Evolutionary conservation across 768 basidiomycete genomes (phyloP).

Genomic region (Royoungia palumana): DNA sequence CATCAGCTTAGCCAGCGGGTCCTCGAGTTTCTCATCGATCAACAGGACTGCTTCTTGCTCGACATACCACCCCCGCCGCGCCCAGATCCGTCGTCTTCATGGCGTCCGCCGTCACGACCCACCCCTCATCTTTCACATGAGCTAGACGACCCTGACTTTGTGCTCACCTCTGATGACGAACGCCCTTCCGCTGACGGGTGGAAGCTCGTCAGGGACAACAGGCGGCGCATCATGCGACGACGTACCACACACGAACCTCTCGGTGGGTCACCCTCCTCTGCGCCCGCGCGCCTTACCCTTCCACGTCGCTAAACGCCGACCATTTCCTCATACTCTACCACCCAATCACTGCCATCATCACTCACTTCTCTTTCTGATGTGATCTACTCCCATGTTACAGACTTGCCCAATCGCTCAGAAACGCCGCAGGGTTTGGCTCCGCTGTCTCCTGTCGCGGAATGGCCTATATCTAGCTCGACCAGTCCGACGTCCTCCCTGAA

Average conservation of each 20-base stretch:
- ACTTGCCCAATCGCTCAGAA: conserved; percentile 16
- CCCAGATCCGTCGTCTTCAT: conserved; percentile 27
- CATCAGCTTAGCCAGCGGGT: conserved; percentile 87
- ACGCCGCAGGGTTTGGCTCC: conserved; percentile 31
- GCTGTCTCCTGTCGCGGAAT: conserved; percentile 50
- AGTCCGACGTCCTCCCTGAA: conserved; percentile 35
- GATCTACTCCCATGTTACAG: conserved; percentile 14
- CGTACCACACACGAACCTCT: conserved; percentile 52
- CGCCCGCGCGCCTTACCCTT: conserved; percentile 28
- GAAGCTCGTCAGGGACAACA: conserved; percentile 46
- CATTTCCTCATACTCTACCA: conserved; percentile 8
- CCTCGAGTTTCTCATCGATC: conserved; percentile 92
- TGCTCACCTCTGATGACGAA: conserved; percentile 49
- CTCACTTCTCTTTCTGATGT: conserved; percentile 11
- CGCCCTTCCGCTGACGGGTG: conserved; percentile 47
- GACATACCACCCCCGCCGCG: conserved; percentile 73
- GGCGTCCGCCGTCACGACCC: conserved; percentile 24
- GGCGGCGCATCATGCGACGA: conserved; percentile 47
- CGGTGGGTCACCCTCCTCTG: conserved; percentile 34
- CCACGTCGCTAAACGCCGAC: conserved; percentile 27
- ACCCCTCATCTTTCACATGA: conserved; percentile 12
- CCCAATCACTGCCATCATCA: not conserved
- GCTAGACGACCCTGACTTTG: conserved; percentile 46
- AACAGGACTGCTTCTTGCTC: conserved; percentile 94
- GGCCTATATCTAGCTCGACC: conserved; percentile 31